Percentiles rank a stretch among this genome's conserved stretches.
Evolutionary conservation across 192 early-diverging fungal species (phyloP).

Genomic region (Umbelopsis ramanniana): DNA sequence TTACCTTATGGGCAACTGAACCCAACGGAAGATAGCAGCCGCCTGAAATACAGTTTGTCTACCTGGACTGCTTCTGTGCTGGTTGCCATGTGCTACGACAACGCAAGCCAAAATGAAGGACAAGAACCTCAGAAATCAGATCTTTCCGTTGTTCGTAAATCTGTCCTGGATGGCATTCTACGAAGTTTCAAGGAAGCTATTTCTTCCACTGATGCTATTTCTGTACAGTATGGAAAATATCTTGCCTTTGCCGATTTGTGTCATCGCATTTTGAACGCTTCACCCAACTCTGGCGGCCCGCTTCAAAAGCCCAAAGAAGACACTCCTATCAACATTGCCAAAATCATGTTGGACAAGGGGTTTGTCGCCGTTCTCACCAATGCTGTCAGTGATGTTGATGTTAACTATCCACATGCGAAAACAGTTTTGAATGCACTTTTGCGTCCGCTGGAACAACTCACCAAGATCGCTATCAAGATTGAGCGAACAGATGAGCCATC

Average conservation of each 20-base stretch:
- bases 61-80: conserved; percentile 71
- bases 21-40: conserved; percentile 48
- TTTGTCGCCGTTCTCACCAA: conserved; percentile 81
- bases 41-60: conserved; percentile 65
- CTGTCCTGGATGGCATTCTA: conserved; percentile 69
- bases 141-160: conserved; percentile 61
- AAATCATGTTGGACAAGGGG: conserved; percentile 88
- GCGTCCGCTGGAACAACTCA: conserved; percentile 87
- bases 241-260: conserved; percentile 70
- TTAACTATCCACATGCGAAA: conserved; percentile 86
- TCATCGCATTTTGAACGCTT: conserved; percentile 66
- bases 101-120: conserved; percentile 40
- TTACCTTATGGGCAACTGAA: conserved; percentile 57
- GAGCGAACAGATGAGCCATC: conserved; percentile 67
- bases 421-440: conserved; percentile 76
- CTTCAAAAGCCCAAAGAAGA: conserved; percentile 55
- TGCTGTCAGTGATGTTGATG: conserved; percentile 83
- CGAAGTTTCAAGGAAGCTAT: conserved; percentile 68
- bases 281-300: conserved; percentile 30
- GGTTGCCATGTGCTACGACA: conserved; percentile 60
- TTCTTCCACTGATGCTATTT: conserved; percentile 46
- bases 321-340: conserved; percentile 61
- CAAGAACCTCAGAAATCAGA: conserved; percentile 60
- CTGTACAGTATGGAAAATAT: conserved; percentile 69
- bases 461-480: conserved; percentile 87